Percentiles rank a stretch among this genome's conserved stretches.
phyloP scores from a whole-genome alignment of 345 rosid genomes.

The Populus nigra region DNA sequence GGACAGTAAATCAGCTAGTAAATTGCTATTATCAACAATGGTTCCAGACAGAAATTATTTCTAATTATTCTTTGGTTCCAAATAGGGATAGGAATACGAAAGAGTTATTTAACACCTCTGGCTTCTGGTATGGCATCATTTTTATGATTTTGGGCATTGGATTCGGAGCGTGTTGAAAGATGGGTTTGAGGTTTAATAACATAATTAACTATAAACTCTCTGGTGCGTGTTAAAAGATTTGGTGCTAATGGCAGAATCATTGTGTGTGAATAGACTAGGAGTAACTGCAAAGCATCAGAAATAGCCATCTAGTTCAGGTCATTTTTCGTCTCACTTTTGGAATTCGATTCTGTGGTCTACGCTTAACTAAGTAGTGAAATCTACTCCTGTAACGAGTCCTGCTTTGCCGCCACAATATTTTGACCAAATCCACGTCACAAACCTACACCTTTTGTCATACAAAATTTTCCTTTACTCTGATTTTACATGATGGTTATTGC shows the following conservation, averaged over 20 bases:
- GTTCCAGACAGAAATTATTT: background rate
- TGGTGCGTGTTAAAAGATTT: background rate
- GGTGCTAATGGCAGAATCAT: background rate
- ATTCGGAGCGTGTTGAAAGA: background rate
- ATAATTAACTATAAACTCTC: background rate
- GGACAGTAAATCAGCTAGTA: background rate
- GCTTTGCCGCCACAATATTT: background rate
- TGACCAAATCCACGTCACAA: background rate
- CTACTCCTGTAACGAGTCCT: background rate
- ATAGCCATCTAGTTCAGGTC: background rate
- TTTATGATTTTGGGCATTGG: background rate
- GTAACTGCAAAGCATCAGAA: background rate
- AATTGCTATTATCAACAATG: background rate
- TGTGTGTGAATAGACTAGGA: background rate
- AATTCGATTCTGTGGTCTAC: background rate
- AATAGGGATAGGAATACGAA: background rate
- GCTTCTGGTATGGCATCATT: background rate
- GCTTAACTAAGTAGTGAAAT: background rate
- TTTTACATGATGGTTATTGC: background rate
- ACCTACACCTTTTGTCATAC: background rate
- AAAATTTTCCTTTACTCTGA: background rate
- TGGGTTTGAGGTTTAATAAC: background rate
- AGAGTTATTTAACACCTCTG: background rate
- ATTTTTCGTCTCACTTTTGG: background rate
- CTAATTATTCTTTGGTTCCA: background rate